These are phyloP conservation scores for Xenosphaeropsis pyriputrescens DNA, from an alignment of 2,329 filamentous ascomycete species.

Conservation along the genomic window DNA sequence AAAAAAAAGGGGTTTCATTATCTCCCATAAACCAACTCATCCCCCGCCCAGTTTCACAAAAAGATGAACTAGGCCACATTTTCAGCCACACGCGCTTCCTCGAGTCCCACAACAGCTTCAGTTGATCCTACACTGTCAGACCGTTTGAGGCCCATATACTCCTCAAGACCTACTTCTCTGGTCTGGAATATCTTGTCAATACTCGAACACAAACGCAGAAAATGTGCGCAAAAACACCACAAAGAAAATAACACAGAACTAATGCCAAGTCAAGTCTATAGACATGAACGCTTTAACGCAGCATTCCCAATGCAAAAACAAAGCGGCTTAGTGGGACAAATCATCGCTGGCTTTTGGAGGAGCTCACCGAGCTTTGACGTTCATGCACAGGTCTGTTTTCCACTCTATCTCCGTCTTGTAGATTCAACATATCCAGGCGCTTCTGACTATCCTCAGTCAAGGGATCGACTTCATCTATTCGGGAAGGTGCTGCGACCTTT, in stretches of 20 bases:
- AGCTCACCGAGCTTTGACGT: constrained; percentile 41
- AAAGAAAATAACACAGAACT: background rate
- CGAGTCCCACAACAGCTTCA: background rate
- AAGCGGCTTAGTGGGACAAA: constrained; percentile 14
- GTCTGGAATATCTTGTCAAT: background rate
- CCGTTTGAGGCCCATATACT: background rate
- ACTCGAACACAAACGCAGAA: background rate
- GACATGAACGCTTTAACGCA: background rate
- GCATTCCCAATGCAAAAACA: constrained; percentile 10
- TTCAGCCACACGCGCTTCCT: background rate
- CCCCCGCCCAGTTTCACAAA: no score
- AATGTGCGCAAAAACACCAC: background rate
- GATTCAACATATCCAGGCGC: constrained; percentile 74
- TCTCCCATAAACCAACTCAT: no score
- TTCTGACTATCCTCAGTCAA: constrained; percentile 73
- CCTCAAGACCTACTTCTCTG: background rate
- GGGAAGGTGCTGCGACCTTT: constrained; percentile 28
- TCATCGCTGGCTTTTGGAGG: constrained; percentile 22
- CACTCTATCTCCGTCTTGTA: constrained; percentile 65
- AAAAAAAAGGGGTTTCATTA: no score
- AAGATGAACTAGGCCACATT: no score
- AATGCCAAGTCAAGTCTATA: no score
- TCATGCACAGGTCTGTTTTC: constrained; percentile 39
- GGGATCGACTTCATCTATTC: constrained; percentile 64
- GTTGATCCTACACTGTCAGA: background rate